Base-by-base conservation (phyloP, 192 early-diverging fungal genomes). In the Thamnidium elegans region DNA sequence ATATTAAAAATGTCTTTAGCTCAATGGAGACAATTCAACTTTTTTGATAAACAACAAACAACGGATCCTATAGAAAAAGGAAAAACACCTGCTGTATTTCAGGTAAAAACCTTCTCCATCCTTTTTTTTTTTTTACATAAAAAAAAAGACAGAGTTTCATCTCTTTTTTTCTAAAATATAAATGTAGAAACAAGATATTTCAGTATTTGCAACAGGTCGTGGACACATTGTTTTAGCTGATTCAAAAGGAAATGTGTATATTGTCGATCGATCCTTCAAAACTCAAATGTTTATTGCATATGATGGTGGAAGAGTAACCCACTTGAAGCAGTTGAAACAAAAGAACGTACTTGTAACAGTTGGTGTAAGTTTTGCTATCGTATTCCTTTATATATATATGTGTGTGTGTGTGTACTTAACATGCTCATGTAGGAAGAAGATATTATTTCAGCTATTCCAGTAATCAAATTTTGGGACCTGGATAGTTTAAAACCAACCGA, bases 391-490 rank as follows among this genome's bases (percentile, higher is more conserved):
- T 75, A 43, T 53, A 63, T 26, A n/a, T n/a, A n/a, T n/a, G n/a
- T n/a, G n/a, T n/a, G n/a, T n/a, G n/a, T n/a, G n/a, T n/a, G 26
- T 26, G 3, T 26, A 26, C 26, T 26, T 26, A 26, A 26, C 0
- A 70, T 78, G 4, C 67, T 72, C 23, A 31, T 36, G 30, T 69
- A 85, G 81, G 83, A 85, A 62, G 79, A 79, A 17, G 81, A 85
- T 39, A 60, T 54, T 23, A 19, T 53, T 9, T 61, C 58, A 20
- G 67, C 69, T 15, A 69, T 78, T 2, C 90, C 90, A 6, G 69
- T 87, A 19, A 81, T 94, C 56, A 90, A 88, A 66, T 70, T 94
- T 30, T 94, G 92, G 92, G 90, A 93, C 62, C 74, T 93, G 13
- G 91, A 93, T 68, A 67, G 21, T 7, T 9, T 63, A 10, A 58